Percentiles rank a stretch among this genome's conserved stretches.
Conservation (phyloP, 345 rosid genomes). For the Citropsis articulata region DNA sequence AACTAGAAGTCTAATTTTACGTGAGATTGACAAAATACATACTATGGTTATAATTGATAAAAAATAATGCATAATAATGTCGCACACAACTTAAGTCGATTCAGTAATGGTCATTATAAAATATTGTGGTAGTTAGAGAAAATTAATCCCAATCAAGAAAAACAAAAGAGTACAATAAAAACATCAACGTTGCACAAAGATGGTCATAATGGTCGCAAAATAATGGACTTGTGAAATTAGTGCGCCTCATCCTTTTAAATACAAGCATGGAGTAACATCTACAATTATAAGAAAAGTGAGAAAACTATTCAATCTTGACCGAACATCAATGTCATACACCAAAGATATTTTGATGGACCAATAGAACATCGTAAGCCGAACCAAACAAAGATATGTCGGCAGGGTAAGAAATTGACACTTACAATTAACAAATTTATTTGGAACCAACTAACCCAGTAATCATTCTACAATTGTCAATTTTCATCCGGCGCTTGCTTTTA, state of each 20-base stretch:
- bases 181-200: not conserved
- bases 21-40: too few species aligned
- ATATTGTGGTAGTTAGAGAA: not conserved
- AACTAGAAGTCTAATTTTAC: too few species aligned
- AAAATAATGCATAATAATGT: too few species aligned
- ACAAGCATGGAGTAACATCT: not conserved
- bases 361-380: not conserved
- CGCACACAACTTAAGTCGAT: not conserved
- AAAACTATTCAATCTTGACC: conserved; percentile 11
- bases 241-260: not conserved
- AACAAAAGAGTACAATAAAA: too few species aligned
- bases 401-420: not conserved
- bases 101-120: not conserved
- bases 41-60: too few species aligned
- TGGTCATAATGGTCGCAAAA: not conserved
- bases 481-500: too few species aligned
- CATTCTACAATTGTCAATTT: too few species aligned
- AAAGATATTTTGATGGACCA: conserved; percentile 1
- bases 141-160: too few species aligned
- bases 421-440: too few species aligned
- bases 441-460: too few species aligned
- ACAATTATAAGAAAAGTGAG: not conserved
- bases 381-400: conserved; percentile 12
- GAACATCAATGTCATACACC: conserved; percentile 21
- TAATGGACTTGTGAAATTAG: not conserved